Evolutionary conservation across 495 filamentous ascomycete genomes (phyloP), one percentile per base, ranked within the genome.

Genomic region (Cladorrhinum samala): DNA sequence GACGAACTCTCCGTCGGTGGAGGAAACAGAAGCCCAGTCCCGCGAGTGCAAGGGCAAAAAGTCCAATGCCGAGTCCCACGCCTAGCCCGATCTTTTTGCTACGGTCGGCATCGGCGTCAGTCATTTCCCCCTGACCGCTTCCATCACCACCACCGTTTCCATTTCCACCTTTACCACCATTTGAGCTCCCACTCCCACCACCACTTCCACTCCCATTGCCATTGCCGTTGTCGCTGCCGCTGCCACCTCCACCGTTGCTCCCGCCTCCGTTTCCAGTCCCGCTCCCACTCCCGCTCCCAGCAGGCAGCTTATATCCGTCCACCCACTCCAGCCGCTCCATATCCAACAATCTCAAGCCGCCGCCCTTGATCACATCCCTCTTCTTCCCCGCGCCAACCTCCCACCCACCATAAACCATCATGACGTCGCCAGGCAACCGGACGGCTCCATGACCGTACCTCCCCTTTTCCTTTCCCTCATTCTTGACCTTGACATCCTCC

Each of bases 371-470:
- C 46, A 3, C 66, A 60, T 69, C 57, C 56, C 60, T 54, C 49
- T 36, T 56, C 13, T 46, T 36, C n/a, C 50, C 38, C 14, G 25
- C 45, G 24, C 41, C 27, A 13, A 95, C 94, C 9, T 62, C 72
- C 55, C 87, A 90, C 1, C 92, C 92, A 14, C 92, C 92, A 41
- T 84, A 77, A 23, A 95, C 72, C 86, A 96, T 88, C 87, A 97
- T 89, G 0, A 95, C 79, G 55, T 85, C 87, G 2, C 91, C 92
- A 17, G 88, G 85, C 14, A 97, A 77, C 76, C 96, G 80, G 4
- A 75, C 79, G 3, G 89, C 88, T 2, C 86, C 92, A 66, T 97
- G 92, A 3, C 92, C 92, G 62, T 87, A 94, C 2, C 94, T 71
- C 0, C 89, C 90, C 9, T 59, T 49, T 2, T 65, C 70, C 9